phyloP scores from a whole-genome alignment of 1,139 yeast species.

The Suhomyces ambrosiae region DNA sequence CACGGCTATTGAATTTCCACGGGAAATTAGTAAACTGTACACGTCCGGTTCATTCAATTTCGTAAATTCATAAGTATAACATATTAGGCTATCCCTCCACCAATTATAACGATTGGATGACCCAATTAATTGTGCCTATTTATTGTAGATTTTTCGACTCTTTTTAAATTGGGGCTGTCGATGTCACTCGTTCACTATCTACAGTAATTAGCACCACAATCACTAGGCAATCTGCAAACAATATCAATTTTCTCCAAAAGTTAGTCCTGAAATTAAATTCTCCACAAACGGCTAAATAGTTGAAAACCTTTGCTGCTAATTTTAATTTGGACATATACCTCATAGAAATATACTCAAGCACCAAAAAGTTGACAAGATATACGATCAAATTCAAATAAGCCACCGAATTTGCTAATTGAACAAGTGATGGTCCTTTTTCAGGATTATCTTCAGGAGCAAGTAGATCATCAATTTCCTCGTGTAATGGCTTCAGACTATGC shows the following conservation, averaged over 20 bases:
- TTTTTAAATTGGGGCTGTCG: too few relatives aligned
- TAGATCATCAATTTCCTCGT: background rate
- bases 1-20: too few relatives aligned
- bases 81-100: too few relatives aligned
- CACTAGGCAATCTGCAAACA: background rate
- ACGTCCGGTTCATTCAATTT: too few relatives aligned
- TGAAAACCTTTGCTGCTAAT: constrained; percentile 1
- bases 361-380: constrained; percentile 1
- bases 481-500: background rate
- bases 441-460: background rate
- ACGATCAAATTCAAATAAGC: background rate
- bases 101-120: too few relatives aligned
- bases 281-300: constrained; percentile 1
- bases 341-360: constrained; percentile 2
- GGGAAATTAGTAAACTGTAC: too few relatives aligned
- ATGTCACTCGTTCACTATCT: too few relatives aligned
- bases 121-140: too few relatives aligned
- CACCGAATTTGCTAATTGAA: too few relatives aligned
- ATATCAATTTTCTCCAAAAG: background rate
- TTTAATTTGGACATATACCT: background rate
- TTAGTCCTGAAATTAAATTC: background rate
- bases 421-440: background rate
- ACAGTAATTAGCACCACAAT: background rate
- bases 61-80: too few relatives aligned
- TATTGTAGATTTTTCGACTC: too few relatives aligned